Percentiles rank a stretch among this genome's conserved stretches.
Conservation (phyloP, 1,284 basidiomycete species). For the Bjerkandera adusta region DNA sequence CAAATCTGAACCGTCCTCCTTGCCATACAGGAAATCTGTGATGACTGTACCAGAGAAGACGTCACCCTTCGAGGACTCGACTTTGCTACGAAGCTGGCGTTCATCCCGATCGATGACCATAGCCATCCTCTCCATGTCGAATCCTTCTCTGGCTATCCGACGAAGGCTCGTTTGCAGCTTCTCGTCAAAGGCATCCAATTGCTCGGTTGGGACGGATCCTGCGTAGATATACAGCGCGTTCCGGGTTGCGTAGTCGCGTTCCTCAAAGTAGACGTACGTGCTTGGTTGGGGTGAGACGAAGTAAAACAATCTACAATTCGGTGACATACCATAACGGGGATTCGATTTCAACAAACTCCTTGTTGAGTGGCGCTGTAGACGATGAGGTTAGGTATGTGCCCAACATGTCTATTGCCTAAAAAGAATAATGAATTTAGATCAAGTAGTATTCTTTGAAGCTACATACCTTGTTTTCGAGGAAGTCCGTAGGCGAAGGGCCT, state of each 20-base stretch:
- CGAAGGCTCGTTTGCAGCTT: conserved; percentile 72
- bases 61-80: conserved; percentile 78
- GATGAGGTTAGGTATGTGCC: conserved; percentile 90
- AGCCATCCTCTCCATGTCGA: conserved; percentile 92
- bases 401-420: conserved; percentile 81
- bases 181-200: conserved; percentile 71
- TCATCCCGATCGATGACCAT: conserved; percentile 89
- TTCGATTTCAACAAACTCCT: conserved; percentile 92
- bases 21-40: conserved; percentile 87
- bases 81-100: conserved; percentile 73
- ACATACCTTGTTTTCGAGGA: conserved; percentile 71
- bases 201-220: conserved; percentile 82
- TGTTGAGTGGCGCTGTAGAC: conserved; percentile 86
- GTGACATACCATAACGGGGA: conserved; percentile 77
- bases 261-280: conserved; percentile 84
- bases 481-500: conserved; percentile 76
- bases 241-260: conserved; percentile 74
- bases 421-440: not conserved
- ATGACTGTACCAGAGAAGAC: conserved; percentile 75
- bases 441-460: conserved; percentile 4
- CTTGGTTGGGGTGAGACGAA: conserved; percentile 31
- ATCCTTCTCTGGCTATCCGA: conserved; percentile 71
- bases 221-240: conserved; percentile 79
- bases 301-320: conserved; percentile 1
- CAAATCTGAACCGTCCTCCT: conserved; percentile 81